Conservation (phyloP, 1,284 basidiomycete species). For the Cerioporus squamosus region DNA sequence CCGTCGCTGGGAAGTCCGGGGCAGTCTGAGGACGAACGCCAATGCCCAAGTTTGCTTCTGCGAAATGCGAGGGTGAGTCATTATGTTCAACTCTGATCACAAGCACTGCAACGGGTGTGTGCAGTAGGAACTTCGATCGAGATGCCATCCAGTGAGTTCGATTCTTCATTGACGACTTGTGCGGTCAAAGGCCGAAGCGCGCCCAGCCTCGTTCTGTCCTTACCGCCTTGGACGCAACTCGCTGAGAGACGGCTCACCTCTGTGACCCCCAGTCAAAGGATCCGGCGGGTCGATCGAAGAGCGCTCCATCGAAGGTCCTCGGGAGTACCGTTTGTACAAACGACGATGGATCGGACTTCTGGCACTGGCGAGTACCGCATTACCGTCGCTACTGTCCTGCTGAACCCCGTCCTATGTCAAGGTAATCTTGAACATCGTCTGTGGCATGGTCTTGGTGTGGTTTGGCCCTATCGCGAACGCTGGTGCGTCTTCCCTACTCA, state of each 20-base stretch:
- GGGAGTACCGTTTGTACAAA: slow-evolving; percentile 64
- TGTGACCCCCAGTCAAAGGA: background rate
- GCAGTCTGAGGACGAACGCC: background rate
- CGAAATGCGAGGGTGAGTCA: slow-evolving; percentile 4
- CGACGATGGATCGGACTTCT: slow-evolving; percentile 65
- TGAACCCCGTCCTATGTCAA: slow-evolving; percentile 30
- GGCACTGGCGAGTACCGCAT: slow-evolving; percentile 53
- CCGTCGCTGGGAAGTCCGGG: background rate
- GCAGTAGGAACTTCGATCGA: slow-evolving; percentile 13
- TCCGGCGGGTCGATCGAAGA: background rate
- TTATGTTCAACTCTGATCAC: too few species aligned
- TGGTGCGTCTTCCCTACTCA: slow-evolving; percentile 42
- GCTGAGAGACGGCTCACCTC: background rate
- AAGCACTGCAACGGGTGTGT: too few species aligned
- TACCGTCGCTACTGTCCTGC: background rate
- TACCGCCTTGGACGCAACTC: too few species aligned
- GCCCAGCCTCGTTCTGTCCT: too few species aligned
- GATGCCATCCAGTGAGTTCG: slow-evolving; percentile 3
- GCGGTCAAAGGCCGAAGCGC: too few species aligned
- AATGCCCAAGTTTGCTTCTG: slow-evolving; percentile 1
- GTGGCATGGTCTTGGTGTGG: slow-evolving; percentile 70
- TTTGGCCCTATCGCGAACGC: slow-evolving; percentile 78
- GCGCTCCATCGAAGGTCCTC: background rate
- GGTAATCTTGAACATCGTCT: slow-evolving; percentile 63
- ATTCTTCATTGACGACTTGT: too few species aligned